Evolutionary conservation across 148 eudicot genomes (phyloP), one percentile per base, ranked within the genome.

Genomic region (Vaccinium macrocarpon): DNA sequence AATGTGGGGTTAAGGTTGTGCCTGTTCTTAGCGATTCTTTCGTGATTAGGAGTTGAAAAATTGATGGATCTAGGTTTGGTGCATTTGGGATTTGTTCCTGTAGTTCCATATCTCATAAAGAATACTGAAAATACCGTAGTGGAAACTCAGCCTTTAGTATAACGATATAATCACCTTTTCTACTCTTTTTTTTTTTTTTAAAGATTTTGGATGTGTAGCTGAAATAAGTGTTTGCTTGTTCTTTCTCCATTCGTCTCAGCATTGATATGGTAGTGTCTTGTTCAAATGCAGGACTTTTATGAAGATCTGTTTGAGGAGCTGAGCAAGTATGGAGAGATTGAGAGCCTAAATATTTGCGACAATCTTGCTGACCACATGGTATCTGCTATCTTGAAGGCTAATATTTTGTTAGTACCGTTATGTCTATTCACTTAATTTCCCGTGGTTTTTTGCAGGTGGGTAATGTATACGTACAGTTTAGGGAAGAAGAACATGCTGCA

Each of bases 321-420:
- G 75, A 91, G 92, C 92, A 96, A 96, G 84, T 94, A 94, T 84
- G 99, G 99, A 25, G 98, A 94, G 86, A 88, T 96, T 82, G 95
- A 96, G 88, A 90, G 91, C 88, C 89, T 96, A 76, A 96, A 96
- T 79, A 92, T 96, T 32, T 96, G 99, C 88, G 99, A 96, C 86
- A 96, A 96, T 88, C 86, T 96, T 88, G 96, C 98, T 84, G 98
- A 96, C 84, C 98, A 94, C 87, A 96, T 96, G 98, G 98, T 92
- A 92, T 71, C 10, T 74, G 0, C n/a, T 29, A 50, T 23, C 49
- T 48, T 9, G 15, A 82, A 16, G 27, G 16, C 25, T 55, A 76
- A 27, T 78, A 23, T 12, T 52, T 62, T 51, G 3, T 70, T 51
- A 32, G 61, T 82, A 73, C 6, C 4, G 1, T 51, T 11, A 21